phyloP scores from a whole-genome alignment of 495 filamentous ascomycete species.

The Podospora pseudopauciseta region DNA sequence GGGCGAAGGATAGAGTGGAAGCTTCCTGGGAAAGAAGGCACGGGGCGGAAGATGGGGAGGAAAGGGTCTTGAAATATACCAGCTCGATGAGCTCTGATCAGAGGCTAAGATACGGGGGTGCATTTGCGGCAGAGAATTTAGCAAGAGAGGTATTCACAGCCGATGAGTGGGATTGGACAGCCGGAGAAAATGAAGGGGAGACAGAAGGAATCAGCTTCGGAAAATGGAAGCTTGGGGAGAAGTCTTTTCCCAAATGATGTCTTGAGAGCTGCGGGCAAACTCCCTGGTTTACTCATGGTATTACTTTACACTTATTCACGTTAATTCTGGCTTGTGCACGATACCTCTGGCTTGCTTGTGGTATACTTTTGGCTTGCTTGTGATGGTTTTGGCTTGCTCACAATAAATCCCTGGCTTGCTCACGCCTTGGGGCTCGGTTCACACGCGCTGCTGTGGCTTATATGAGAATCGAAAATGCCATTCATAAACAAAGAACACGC shows the following conservation, averaged over 20 bases:
- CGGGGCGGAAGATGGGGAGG: slow-evolving; percentile 13
- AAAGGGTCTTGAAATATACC: slow-evolving; percentile 39
- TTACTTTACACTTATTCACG: no score
- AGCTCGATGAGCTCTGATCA: slow-evolving; percentile 38
- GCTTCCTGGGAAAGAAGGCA: slow-evolving; percentile 32
- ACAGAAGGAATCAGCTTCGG: not conserved
- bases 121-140: slow-evolving; percentile 40
- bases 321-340: no score
- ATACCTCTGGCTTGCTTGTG: no score
- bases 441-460: no score
- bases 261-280: not conserved
- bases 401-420: no score
- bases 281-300: no score
- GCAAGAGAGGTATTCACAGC: slow-evolving; percentile 56
- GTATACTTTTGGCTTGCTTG: no score
- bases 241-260: not conserved
- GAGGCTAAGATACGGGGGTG: slow-evolving; percentile 38
- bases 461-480: no score
- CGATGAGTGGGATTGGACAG: slow-evolving; percentile 56
- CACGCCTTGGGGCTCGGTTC: no score
- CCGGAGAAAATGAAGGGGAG: slow-evolving; percentile 28
- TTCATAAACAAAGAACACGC: no score
- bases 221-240: not conserved
- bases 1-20: slow-evolving; percentile 39
- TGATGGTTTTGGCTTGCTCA: no score